Percentiles rank a stretch among this genome's conserved stretches.
phyloP scores from a whole-genome alignment of 495 filamentous ascomycete genomes.

The Penicillium longicatenatum region DNA sequence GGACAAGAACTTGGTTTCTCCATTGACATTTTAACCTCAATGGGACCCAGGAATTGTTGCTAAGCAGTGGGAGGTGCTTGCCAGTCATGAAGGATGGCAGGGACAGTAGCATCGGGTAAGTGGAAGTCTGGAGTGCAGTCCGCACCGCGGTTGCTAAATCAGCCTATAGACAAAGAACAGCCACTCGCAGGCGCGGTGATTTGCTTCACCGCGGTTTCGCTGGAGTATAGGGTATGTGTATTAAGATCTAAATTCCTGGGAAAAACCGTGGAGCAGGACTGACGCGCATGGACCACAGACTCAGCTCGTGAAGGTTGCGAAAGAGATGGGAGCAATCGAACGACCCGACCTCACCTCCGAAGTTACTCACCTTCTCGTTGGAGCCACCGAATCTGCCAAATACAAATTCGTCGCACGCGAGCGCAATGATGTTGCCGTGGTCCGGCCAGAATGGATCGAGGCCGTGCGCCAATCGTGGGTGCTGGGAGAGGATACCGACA shows the following conservation, averaged over 20 bases:
- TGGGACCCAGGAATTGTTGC: neutral
- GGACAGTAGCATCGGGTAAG: conserved; percentile 39
- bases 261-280: conserved; percentile 10
- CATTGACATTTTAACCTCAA: neutral
- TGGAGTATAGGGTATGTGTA: conserved; percentile 72
- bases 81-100: conserved; percentile 49
- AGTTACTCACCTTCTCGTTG: conserved; percentile 92
- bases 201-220: conserved; percentile 86
- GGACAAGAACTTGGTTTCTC: neutral
- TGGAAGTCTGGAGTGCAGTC: conserved; percentile 1
- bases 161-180: conserved; percentile 48
- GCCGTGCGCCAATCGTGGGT: conserved; percentile 83
- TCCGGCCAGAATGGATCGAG: conserved; percentile 80
- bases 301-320: conserved; percentile 65
- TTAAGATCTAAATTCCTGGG: neutral
- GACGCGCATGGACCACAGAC: conserved; percentile 50
- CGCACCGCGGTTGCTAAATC: conserved; percentile 9
- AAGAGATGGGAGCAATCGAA: conserved; percentile 83
- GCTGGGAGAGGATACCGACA: conserved; percentile 75
- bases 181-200: conserved; percentile 82
- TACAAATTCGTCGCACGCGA: conserved; percentile 94
- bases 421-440: conserved; percentile 77
- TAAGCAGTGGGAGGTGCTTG: neutral
- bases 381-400: conserved; percentile 82
- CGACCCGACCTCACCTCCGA: conserved; percentile 92